Evolutionary conservation across 1,284 basidiomycete species (phyloP).

Genomic region (Moesziomyces aphidis): DNA sequence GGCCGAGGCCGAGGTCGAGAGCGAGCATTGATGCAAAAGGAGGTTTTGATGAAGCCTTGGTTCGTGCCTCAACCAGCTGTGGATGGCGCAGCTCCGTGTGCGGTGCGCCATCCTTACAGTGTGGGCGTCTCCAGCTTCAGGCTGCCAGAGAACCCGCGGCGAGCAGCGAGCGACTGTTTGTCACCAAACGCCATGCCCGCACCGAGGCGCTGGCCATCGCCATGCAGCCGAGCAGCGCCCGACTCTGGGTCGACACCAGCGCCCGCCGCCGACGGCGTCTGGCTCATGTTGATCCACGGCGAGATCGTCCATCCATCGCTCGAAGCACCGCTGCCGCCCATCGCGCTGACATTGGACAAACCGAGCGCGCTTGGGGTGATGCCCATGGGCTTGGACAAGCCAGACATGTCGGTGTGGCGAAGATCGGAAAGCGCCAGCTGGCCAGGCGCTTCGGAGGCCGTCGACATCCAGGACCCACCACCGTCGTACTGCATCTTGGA

Average conservation of each 20-base stretch:
- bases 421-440: slow-evolving; percentile 33
- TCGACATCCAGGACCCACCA: slow-evolving; percentile 29
- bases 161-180: slow-evolving; percentile 32
- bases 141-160: slow-evolving; percentile 45
- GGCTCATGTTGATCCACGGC: slow-evolving; percentile 40
- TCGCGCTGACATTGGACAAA: slow-evolving; percentile 7
- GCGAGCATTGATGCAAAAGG: no score
- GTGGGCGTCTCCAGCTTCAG: slow-evolving; percentile 28
- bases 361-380: slow-evolving; percentile 38
- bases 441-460: slow-evolving; percentile 12
- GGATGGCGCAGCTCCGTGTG: background rate
- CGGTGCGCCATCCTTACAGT: slow-evolving; percentile 2
- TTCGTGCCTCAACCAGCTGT: no score
- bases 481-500: slow-evolving; percentile 13
- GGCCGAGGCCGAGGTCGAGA: no score
- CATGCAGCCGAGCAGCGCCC: slow-evolving; percentile 1
- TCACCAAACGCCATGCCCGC: slow-evolving; percentile 16
- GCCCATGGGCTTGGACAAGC: slow-evolving; percentile 27
- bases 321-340: slow-evolving; percentile 14
- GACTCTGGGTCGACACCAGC: slow-evolving; percentile 10
- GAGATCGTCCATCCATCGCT: slow-evolving; percentile 51
- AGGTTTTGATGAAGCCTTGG: no score
- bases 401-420: slow-evolving; percentile 19
- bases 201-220: slow-evolving; percentile 12
- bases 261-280: slow-evolving; percentile 23